Percentiles rank a stretch among this genome's conserved stretches.
Conservation (phyloP, 2,329 filamentous ascomycete genomes). For the Sporothrix curviconia region DNA sequence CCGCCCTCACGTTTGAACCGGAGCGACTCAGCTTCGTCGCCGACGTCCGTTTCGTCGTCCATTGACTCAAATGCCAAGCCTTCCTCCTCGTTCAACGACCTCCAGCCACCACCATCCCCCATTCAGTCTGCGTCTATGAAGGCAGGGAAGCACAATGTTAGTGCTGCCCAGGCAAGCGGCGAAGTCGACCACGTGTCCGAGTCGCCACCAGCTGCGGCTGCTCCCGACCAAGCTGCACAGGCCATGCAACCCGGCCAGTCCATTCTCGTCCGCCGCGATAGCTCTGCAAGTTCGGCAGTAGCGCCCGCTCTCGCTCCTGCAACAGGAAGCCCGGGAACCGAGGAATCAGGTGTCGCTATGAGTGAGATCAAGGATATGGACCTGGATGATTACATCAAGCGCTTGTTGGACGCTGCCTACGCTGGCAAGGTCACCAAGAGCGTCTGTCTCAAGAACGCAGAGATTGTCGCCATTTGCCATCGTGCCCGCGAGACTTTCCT, state of each 20-base stretch:
- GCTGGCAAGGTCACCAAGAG: conserved; percentile 96
- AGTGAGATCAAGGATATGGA: conserved; percentile 87
- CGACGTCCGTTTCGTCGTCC: conserved; percentile 35
- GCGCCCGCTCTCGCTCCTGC: conserved; percentile 26
- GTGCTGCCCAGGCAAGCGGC: conserved; percentile 73
- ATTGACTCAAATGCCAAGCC: conserved; percentile 35
- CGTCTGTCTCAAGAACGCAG: conserved; percentile 93
- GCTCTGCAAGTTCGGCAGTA: conserved; percentile 58
- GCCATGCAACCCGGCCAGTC: conserved; percentile 73
- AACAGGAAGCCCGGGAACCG: conserved; percentile 3
- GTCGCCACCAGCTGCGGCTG: conserved; percentile 65
- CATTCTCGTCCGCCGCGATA: conserved; percentile 78
- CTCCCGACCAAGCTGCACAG: conserved; percentile 42
- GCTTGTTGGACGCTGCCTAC: conserved; percentile 89
- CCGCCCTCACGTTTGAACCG: conserved; percentile 37
- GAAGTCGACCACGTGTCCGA: conserved; percentile 96
- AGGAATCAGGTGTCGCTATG: conserved; percentile 61
- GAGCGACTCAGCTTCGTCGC: conserved; percentile 36
- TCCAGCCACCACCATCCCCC: conserved; percentile 73
- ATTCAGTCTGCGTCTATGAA: conserved; percentile 70
- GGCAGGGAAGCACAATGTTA: conserved; percentile 68
- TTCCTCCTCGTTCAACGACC: conserved; percentile 40
- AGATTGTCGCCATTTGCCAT: conserved; percentile 89
- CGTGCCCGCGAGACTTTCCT: conserved; percentile 84
- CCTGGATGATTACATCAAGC: conserved; percentile 93